Evolutionary conservation across 495 filamentous ascomycete species (phyloP).

Genomic region (Penicillium waksmanii): DNA sequence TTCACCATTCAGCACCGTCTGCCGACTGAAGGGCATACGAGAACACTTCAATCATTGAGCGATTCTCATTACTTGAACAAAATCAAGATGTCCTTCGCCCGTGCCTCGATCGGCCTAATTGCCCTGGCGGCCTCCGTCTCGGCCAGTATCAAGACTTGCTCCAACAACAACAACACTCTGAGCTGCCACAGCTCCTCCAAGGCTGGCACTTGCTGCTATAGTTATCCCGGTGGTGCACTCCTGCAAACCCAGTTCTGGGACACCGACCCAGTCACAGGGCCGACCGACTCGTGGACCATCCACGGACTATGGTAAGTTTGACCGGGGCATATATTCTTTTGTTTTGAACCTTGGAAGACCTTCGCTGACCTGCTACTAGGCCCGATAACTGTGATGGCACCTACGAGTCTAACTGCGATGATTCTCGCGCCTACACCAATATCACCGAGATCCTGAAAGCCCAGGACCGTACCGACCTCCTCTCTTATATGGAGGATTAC

Average conservation of each 20-base stretch:
- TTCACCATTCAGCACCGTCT: conserved; percentile 1
- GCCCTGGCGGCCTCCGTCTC: conserved; percentile 31
- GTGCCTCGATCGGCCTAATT: conserved; percentile 29
- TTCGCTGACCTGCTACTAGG: conserved; percentile 33
- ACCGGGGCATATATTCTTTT: not conserved
- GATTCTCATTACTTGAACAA: not conserved
- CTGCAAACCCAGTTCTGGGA: conserved; percentile 87
- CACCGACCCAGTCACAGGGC: conserved; percentile 62
- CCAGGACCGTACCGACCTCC: conserved; percentile 58
- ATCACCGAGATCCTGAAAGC: conserved; percentile 65
- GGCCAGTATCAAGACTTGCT: conserved; percentile 33
- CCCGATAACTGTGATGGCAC: conserved; percentile 81
- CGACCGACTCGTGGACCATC: conserved; percentile 77
- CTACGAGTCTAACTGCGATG: conserved; percentile 70
- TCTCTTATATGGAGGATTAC: conserved; percentile 72
- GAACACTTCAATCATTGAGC: not conserved
- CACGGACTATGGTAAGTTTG: conserved; percentile 70
- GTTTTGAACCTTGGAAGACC: not conserved
- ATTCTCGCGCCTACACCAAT: conserved; percentile 64
- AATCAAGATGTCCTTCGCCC: conserved; percentile 18
- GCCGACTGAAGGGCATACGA: not conserved
- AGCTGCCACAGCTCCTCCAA: conserved; percentile 45
- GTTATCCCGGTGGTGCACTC: conserved; percentile 71
- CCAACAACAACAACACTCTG: conserved; percentile 29
- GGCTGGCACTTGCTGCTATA: conserved; percentile 73